phyloP scores from a whole-genome alignment of 1,284 basidiomycete species.

The Meripilus lineatus region DNA sequence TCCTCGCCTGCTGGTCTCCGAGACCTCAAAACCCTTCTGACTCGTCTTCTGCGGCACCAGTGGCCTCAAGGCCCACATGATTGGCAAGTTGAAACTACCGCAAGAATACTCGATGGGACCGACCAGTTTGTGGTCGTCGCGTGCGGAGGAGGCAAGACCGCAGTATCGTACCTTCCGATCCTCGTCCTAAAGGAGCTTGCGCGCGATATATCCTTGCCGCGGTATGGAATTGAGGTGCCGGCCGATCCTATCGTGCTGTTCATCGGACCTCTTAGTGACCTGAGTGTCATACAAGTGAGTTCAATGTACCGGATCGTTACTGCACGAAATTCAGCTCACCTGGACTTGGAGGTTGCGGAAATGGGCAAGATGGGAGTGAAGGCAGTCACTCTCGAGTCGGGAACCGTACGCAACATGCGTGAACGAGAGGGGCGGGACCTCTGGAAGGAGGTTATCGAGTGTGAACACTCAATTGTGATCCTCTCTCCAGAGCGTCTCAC shows the following conservation, averaged over 20 bases:
- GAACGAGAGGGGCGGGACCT: constrained; percentile 1
- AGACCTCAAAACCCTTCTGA: background rate
- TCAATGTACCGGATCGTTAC: background rate
- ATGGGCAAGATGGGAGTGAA: constrained; percentile 5
- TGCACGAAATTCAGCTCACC: constrained; percentile 5
- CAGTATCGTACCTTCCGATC: constrained; percentile 8
- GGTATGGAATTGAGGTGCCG: background rate
- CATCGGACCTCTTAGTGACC: background rate
- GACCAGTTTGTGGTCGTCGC: constrained; percentile 9
- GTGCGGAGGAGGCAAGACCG: constrained; percentile 12
- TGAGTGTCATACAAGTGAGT: background rate
- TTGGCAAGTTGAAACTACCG: constrained; percentile 9
- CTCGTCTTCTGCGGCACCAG: background rate
- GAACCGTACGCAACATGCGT: background rate
- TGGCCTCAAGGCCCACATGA: constrained; percentile 10
- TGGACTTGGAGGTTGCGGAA: constrained; percentile 7
- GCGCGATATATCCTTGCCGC: background rate
- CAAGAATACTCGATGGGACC: constrained; percentile 7
- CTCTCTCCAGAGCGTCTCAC: constrained; percentile 12
- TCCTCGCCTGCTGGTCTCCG: too few relatives aligned
- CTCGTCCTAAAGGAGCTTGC: constrained; percentile 1
- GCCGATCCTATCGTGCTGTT: background rate
- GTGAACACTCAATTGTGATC: constrained; percentile 3
- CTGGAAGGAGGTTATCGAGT: background rate
- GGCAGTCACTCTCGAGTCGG: constrained; percentile 4